Evolutionary conservation across 495 filamentous ascomycete species (phyloP).

Genomic region (Amphirosellinia nigrospora): DNA sequence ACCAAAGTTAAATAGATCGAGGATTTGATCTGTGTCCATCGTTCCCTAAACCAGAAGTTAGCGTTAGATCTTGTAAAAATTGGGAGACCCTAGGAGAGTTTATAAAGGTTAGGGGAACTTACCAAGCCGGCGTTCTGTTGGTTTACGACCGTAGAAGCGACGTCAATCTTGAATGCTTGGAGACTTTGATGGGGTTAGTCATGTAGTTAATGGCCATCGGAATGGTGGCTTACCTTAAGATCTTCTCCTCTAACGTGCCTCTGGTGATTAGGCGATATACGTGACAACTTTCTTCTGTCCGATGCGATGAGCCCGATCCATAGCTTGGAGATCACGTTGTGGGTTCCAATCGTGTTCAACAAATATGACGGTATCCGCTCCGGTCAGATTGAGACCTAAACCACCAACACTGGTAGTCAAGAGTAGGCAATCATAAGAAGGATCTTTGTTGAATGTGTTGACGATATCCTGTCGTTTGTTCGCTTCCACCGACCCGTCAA

Average conservation of each 20-base stretch:
- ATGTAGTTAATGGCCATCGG: conserved; percentile 10
- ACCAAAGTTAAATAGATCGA: conserved; percentile 93
- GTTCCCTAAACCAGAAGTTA: conserved; percentile 48
- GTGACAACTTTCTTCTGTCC: conserved; percentile 99
- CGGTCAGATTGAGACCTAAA: conserved; percentile 92
- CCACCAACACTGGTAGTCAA: conserved; percentile 95
- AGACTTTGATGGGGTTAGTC: conserved; percentile 59
- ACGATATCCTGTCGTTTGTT: conserved; percentile 93
- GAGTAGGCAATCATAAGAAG: conserved; percentile 90
- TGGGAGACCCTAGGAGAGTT: not conserved
- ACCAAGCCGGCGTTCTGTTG: conserved; percentile 96
- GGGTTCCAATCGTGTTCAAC: conserved; percentile 99
- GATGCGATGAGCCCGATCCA: conserved; percentile 98
- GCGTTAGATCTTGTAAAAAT: not conserved
- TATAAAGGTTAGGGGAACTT: conserved; percentile 36
- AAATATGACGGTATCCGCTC: conserved; percentile 98
- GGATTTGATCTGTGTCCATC: conserved; percentile 98
- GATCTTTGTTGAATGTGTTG: conserved; percentile 97
- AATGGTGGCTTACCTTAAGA: conserved; percentile 57
- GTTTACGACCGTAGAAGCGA: conserved; percentile 96
- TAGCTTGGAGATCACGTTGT: conserved; percentile 97
- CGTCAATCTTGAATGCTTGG: conserved; percentile 99
- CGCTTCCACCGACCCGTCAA: conserved; percentile 91
- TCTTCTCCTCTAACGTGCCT: conserved; percentile 98
- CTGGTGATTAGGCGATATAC: conserved; percentile 97